Evolutionary conservation across 1,284 basidiomycete species (phyloP), one percentile per base, ranked within the genome.

Genomic region (Boletellus deceptivus): DNA sequence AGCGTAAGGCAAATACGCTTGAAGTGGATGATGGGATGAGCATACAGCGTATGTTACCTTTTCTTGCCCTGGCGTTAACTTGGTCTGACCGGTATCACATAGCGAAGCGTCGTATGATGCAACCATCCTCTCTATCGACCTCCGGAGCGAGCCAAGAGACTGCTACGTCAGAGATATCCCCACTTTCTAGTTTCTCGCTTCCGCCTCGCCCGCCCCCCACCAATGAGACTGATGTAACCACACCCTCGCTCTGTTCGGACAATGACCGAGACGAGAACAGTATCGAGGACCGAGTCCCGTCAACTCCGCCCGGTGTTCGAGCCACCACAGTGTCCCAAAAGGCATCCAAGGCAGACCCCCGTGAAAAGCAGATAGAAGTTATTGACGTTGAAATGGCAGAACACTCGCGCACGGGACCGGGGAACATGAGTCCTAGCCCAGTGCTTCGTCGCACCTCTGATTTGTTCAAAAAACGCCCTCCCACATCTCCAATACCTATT

Each of bases 221-320:
- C 31, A 69, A 68, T 20, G 68, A 68, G 48, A 70, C 68, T 1
- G 64, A 67, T 24, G 50, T 69, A 18, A 70, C 77, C 9, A 87
- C 86, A 0, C 86, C 86, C 0, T 88, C 86, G 0, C 70, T 89
- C 5, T 84, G 79, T 57, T 88, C 85, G 3, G 85, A 88, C 60
- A 83, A 82, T 45, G 78, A 78, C 10, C 62, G 68, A 38, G 75
- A 76, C 20, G 76, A 77, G 34, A 72, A 67, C 7, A 75, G 72
- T 46, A 69, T 72, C 1, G 76, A 80, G 22, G 78, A 80, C 34
- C 69, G 59, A 31, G 63, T 70, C 3, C 81, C 78, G 2, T 74
- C 74, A 1, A 74, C 73, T 11, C 72, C 72, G 13, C 72, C 70
- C 27, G 64, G 68, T 13, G 58, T 56, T 10, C 55, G 54, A 31